Conservation (phyloP, 768 basidiomycete species). For the Tephrocybe sp. region DNA sequence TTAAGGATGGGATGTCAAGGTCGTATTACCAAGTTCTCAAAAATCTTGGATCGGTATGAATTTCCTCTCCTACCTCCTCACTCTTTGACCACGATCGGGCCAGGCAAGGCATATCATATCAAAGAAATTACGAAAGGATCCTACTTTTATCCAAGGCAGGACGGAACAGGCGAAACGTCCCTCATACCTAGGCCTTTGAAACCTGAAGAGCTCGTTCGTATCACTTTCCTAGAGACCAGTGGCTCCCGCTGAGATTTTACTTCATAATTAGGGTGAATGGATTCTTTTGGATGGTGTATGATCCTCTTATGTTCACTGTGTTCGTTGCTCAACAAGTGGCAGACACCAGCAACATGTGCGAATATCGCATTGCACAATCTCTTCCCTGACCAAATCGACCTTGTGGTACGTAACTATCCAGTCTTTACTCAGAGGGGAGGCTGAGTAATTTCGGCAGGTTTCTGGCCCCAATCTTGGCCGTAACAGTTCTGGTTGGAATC, state of each 20-base stretch:
- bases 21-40: slow-evolving; percentile 77
- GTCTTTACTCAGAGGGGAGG: background rate
- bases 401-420: slow-evolving; percentile 60
- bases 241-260: background rate
- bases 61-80: background rate
- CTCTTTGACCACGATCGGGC: background rate
- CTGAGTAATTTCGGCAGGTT: slow-evolving; percentile 43
- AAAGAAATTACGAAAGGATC: slow-evolving; percentile 66
- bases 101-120: slow-evolving; percentile 83
- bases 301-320: slow-evolving; percentile 7
- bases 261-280: slow-evolving; percentile 69
- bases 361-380: slow-evolving; percentile 91
- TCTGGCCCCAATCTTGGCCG: slow-evolving; percentile 87
- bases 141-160: slow-evolving; percentile 77
- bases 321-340: background rate
- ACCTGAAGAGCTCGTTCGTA: slow-evolving; percentile 65
- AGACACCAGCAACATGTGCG: slow-evolving; percentile 91
- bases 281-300: slow-evolving; percentile 83
- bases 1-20: slow-evolving; percentile 76
- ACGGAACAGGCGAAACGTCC: slow-evolving; percentile 71
- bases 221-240: background rate
- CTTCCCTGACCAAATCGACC: slow-evolving; percentile 81
- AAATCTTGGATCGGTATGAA: slow-evolving; percentile 84
- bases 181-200: slow-evolving; percentile 61
- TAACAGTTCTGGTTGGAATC: slow-evolving; percentile 70